Evolutionary conservation across 225 moss, liverwort and hornwort species (phyloP).

Genomic region (Takakia lepidozioides): DNA sequence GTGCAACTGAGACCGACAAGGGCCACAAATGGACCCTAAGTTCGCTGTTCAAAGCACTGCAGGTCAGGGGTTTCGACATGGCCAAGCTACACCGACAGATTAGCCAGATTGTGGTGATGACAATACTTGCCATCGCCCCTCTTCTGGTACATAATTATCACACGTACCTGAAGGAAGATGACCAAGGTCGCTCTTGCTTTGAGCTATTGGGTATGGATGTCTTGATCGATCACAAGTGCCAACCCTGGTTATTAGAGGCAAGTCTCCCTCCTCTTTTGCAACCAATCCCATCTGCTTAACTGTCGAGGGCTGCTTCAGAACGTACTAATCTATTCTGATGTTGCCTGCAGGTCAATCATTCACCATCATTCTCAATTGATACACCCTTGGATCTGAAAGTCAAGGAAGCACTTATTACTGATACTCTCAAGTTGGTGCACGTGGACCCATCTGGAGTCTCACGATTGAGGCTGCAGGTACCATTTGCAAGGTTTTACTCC

Average conservation of each 20-base stretch:
- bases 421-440: conserved; percentile 39
- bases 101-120: conserved; percentile 63
- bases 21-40: conserved; percentile 58
- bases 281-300: too few species aligned
- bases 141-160: conserved; percentile 45
- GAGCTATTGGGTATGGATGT: conserved; percentile 58
- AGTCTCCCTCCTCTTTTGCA: not conserved
- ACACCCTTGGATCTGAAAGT: conserved; percentile 49
- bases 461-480: conserved; percentile 31
- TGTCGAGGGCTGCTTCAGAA: too few species aligned
- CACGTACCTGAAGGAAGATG: conserved; percentile 47
- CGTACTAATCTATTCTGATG: too few species aligned
- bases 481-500: too few species aligned
- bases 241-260: conserved; percentile 59
- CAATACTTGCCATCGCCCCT: conserved; percentile 45
- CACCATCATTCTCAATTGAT: conserved; percentile 52
- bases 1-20: conserved; percentile 29
- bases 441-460: conserved; percentile 43
- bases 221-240: conserved; percentile 52
- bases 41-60: conserved; percentile 36
- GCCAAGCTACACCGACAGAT: conserved; percentile 43
- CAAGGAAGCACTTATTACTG: conserved; percentile 45
- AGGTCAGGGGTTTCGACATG: conserved; percentile 33
- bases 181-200: conserved; percentile 45
- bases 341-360: conserved; percentile 47